Evolutionary conservation across 1,284 basidiomycete genomes (phyloP).

Genomic region (Apiotrichum akiyoshidainum): DNA sequence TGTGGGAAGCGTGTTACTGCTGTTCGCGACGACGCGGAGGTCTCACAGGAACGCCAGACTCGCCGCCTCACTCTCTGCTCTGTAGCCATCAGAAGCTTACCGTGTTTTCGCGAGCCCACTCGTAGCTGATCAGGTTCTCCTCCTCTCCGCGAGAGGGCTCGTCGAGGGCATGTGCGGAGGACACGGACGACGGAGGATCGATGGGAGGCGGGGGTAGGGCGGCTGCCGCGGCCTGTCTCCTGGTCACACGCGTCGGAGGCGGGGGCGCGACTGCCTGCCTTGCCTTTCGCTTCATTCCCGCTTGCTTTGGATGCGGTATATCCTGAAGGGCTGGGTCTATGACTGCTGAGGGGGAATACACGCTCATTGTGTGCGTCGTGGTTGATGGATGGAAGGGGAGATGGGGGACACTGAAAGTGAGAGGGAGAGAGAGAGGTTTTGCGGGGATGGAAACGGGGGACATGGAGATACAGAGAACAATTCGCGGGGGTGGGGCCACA

Average conservation of each 20-base stretch:
- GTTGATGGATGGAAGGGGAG: neutral
- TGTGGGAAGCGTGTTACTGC: no score
- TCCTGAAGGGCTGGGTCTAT: slow-evolving; percentile 18
- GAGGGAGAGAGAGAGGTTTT: neutral
- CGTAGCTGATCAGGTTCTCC: slow-evolving; percentile 36
- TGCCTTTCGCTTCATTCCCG: slow-evolving; percentile 18
- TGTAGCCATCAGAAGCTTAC: slow-evolving; percentile 4
- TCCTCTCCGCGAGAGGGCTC: slow-evolving; percentile 38
- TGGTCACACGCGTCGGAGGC: neutral
- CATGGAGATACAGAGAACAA: neutral
- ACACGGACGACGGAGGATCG: neutral
- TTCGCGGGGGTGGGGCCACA: neutral
- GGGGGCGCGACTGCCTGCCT: neutral
- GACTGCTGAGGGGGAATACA: neutral
- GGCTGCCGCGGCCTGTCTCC: slow-evolving; percentile 1
- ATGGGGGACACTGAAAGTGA: neutral
- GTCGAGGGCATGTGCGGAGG: neutral
- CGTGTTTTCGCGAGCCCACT: slow-evolving; percentile 14
- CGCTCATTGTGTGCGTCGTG: slow-evolving; percentile 4
- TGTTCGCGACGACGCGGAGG: neutral
- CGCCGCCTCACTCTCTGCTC: neutral
- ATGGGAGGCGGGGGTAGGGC: neutral
- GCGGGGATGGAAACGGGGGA: neutral
- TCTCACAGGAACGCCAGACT: no score
- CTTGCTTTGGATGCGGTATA: slow-evolving; percentile 1